Base-by-base conservation (phyloP, 495 filamentous ascomycete genomes). In the Penicillium riverlandense region DNA sequence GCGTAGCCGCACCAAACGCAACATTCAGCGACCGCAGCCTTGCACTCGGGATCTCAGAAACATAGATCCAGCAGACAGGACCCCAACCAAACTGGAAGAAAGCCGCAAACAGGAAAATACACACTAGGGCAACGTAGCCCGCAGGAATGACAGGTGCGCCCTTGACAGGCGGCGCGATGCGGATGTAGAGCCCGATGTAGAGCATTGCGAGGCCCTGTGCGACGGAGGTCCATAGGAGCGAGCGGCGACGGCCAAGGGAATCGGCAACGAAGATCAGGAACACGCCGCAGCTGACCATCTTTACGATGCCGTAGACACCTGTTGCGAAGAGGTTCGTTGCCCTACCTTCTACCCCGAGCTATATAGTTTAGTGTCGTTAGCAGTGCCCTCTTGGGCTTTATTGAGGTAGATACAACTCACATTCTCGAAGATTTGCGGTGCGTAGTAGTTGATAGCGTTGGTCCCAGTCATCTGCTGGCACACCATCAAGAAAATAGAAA, bases 71-170 rank as follows among this genome's bases (percentile, higher is more conserved):
- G 61, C 83, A 86, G 22, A 82, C 79, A 0, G 85, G 85, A 0
- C 85, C 85, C 84, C 84, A 88, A 34, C 84, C 82, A 57, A 87
- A 85, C 43, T 86, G 83, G 71, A 86, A 86, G 70, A 84, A 84
- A 2, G 77, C 78, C 10, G 83, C 84, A 52, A 87, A 87, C 36
- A 87, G 62, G 59, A 83, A 88, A 44, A 88, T 82, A 59, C 76
- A 84, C 29, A 84, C 76, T 5, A 86, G 69, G 0, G 83, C 83
- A 41, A 85, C 65, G 55, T 85, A 85, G 6, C 83, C 83, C 11
- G 77, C 74, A 0, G 71, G 66, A 7, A 77, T 72, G 34, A 83
- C 76, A 8, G 65, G 49, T 7, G 49, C 47, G 11, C 72, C 79
- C 6, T 60, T 40, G 13, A 70, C 54, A 0, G 85, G 86, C 0